Evolutionary conservation across 441 rosid genomes (phyloP), one percentile per base, ranked within the genome.

Genomic region (Rhodomyrtus psidioides): DNA sequence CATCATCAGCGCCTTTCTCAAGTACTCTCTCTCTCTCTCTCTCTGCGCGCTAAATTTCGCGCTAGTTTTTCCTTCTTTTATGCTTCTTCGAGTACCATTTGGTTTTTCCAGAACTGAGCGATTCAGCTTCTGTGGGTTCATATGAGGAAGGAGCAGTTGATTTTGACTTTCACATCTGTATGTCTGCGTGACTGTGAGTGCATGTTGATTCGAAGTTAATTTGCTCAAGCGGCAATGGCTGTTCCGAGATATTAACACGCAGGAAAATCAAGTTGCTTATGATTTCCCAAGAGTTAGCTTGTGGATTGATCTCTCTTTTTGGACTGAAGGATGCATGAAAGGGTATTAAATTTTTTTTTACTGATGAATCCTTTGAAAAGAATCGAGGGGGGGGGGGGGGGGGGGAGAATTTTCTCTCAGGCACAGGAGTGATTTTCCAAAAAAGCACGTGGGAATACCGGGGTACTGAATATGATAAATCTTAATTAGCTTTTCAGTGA

Each of bases 1-100:
- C 86, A 97, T 96, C 85, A 93, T 96, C 89, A 94, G 95, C 86
- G 99, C 99, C 88, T 97, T 94, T 86, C 96, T 96, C 93, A 95
- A 97, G 99, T 96, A 90, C 83, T 16, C 83, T 16, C 17, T 6
- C 30, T n/a, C 13, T 59, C 6, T 44, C 39, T 82, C n/a, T n/a
- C 56, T 42, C 21, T 4, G 54, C 24, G n/a, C 21, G 27, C 82
- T 65, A 12, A 13, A 49, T 55, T 17, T 60, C 42, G n/a, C 46
- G 16, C 10, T 13, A 19, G 30, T 82, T 82, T 23, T 34, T 53
- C 24, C 17, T 82, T 82, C 84, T 26, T 42, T 70, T 10, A 3
- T 21, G 79, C 79, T 39, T 3, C 8, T 70, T 39, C 5, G 49
- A 39, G 24, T 42, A 42, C 15, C n/a, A 21, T 39, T 70, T 54